Base-by-base conservation (phyloP, 2,329 filamentous ascomycete genomes). In the Gliomastix tumulicola region DNA sequence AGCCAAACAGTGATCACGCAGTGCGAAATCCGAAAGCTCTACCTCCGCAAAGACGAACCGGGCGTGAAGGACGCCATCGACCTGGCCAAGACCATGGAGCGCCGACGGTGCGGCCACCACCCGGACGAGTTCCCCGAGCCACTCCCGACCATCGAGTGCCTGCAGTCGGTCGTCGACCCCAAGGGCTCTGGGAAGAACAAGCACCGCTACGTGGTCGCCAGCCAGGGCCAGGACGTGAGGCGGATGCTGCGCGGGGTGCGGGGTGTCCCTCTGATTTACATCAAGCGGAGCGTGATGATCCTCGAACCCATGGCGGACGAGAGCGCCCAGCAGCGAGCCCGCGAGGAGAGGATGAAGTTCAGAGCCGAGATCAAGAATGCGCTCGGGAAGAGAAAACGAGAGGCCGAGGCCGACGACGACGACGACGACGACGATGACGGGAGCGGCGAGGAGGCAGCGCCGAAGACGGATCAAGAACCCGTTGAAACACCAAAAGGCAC, bases 21-120 rank as follows among this genome's bases (percentile, higher is more conserved):
- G 63, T 88, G 84, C 63, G 83, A 77, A 40, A 88, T 89, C 56
- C 79, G 84, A 47, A 83, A 87, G 55, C 73, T 92, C 31, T 90
- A 90, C 60, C 71, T 71, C 15, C 67, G 71, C 36, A 74, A 75
- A 44, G 66, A 55, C 48, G 71, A 76, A 40, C 69, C 72, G 4
- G 67, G 70, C 20, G 60, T 72, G 18, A 55, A 60, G 43, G 63
- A 65, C n/a, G 73, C 84, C 35, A 89, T 94, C 50, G 74, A 81
- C 32, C 68, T 80, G 44, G 86, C 85, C 16, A 90, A 92, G 62
- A 72, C 68, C 12, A 79, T 79, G 53, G 86, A 92, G 61, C 75
- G 86, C 40, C 69, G 87, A 36, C 71, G 86, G 40, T 94, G 87
- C 56, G 83, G 83, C 30, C 87, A 94, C 56, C 81, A 86, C 44